Percentiles rank a stretch among this genome's conserved stretches.
Conservation (phyloP, 1,284 basidiomycete genomes). For the Cryptococcus hybrid region DNA sequence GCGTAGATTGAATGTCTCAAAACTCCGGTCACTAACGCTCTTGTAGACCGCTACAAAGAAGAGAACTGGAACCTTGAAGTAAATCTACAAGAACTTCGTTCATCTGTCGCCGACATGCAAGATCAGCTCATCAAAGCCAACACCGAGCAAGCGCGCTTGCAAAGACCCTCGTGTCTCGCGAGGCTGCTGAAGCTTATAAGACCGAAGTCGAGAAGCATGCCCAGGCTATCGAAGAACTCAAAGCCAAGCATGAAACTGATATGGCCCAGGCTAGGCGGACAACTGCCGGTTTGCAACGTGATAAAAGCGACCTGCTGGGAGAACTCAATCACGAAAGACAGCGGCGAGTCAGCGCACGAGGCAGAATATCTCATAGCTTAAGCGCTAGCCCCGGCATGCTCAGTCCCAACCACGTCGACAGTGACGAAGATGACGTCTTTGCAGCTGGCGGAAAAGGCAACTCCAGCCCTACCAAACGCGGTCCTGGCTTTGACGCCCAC, state of each 20-base stretch:
- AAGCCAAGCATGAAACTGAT: slow-evolving; percentile 86
- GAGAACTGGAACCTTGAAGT: slow-evolving; percentile 99
- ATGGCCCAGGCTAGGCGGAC: slow-evolving; percentile 85
- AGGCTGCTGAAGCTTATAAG: slow-evolving; percentile 79
- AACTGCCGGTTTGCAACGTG: slow-evolving; percentile 80
- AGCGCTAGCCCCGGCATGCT: slow-evolving; percentile 53
- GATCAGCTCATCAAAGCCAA: slow-evolving; percentile 68
- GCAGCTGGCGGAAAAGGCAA: slow-evolving; percentile 55
- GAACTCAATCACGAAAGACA: slow-evolving; percentile 69
- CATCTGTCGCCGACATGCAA: slow-evolving; percentile 67
- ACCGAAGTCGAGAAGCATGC: slow-evolving; percentile 77
- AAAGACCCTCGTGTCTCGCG: slow-evolving; percentile 74
- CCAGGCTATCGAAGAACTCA: slow-evolving; percentile 67
- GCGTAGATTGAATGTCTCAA: slow-evolving; percentile 27
- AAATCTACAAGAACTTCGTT: slow-evolving; percentile 78
- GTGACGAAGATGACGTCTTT: slow-evolving; percentile 67
- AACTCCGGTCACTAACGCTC: slow-evolving; percentile 6
- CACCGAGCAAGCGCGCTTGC: slow-evolving; percentile 76
- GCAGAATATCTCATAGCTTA: slow-evolving; percentile 29
- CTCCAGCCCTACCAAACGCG: slow-evolving; percentile 59
- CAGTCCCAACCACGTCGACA: slow-evolving; percentile 48
- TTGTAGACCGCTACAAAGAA: slow-evolving; percentile 76
- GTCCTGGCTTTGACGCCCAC: slow-evolving; percentile 58
- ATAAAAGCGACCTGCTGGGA: slow-evolving; percentile 86
- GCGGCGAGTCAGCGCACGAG: slow-evolving; percentile 31